These are phyloP conservation scores for Xylaria grammica DNA, from an alignment of 495 filamentous ascomycete genomes.

Conservation along the genomic window DNA sequence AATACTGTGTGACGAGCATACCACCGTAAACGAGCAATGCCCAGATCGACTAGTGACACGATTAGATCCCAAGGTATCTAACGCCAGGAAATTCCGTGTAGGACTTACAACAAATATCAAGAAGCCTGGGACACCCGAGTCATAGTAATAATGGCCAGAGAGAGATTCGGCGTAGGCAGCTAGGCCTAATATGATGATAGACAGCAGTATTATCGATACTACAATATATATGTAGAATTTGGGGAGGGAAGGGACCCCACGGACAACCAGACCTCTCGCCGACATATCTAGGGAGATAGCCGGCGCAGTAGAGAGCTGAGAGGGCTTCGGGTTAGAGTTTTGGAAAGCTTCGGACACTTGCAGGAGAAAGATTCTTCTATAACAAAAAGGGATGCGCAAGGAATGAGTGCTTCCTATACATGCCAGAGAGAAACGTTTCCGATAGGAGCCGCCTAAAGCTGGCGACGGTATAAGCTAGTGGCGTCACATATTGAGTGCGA, in stretches of 20 bases:
- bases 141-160: slow-evolving; percentile 21
- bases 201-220: slow-evolving; percentile 44
- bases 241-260: slow-evolving; percentile 40
- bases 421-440: not conserved
- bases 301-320: not conserved
- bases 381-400: not conserved
- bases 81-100: not conserved
- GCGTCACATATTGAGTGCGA: not conserved
- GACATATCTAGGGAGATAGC: slow-evolving; percentile 28
- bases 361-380: not conserved
- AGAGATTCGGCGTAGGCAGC: slow-evolving; percentile 40
- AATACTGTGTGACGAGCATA: slow-evolving; percentile 34
- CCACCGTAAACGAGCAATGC: slow-evolving; percentile 44
- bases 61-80: not conserved
- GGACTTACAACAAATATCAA: slow-evolving; percentile 44
- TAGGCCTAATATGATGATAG: slow-evolving; percentile 39
- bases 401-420: not conserved
- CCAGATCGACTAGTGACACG: slow-evolving; percentile 36
- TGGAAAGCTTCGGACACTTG: not conserved
- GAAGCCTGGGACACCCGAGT: slow-evolving; percentile 37
- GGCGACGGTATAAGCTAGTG: not conserved
- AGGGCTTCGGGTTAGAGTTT: not conserved
- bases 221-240: slow-evolving; percentile 40
- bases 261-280: slow-evolving; percentile 33
- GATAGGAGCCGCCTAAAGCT: not conserved